These are phyloP conservation scores for Oryza coarctata DNA, from an alignment of 176 grass and related monocot genomes.

Conservation along the genomic window DNA sequence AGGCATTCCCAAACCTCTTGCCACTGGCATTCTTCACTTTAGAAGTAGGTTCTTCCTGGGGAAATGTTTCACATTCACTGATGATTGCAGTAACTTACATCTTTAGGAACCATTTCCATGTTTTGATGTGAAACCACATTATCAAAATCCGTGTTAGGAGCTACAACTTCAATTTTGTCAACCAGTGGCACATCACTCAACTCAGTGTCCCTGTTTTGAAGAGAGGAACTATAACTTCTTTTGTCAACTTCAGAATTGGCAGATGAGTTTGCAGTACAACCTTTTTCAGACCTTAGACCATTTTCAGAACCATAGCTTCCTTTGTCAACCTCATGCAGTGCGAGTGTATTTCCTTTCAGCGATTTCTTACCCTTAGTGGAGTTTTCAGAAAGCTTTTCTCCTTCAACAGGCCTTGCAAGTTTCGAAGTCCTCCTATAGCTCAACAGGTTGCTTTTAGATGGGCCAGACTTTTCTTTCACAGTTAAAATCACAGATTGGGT, in stretches of 20 bases:
- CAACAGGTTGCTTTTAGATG: conserved; percentile 36
- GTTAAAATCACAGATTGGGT: conserved; percentile 6
- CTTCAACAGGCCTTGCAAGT: conserved; percentile 42
- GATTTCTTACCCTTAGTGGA: conserved; percentile 29
- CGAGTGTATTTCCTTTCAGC: conserved; percentile 1
- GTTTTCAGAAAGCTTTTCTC: conserved; percentile 19
- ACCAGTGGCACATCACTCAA: conserved; percentile 20
- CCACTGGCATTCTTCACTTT: conserved; percentile 30
- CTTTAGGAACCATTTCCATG: conserved; percentile 28
- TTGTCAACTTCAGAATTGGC: conserved; percentile 31
- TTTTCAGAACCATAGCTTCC: too few species aligned
- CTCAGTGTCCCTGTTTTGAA: conserved; percentile 28
- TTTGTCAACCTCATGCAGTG: not conserved
- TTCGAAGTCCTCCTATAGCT: conserved; percentile 48
- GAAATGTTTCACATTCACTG: not conserved
- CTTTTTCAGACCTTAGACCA: not conserved
- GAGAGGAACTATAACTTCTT: conserved; percentile 17
- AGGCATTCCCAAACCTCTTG: conserved; percentile 28
- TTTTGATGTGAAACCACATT: conserved; percentile 44
- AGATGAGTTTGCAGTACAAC: conserved; percentile 1
- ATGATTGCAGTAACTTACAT: conserved; percentile 1
- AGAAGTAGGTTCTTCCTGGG: conserved; percentile 9
- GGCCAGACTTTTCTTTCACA: conserved; percentile 24
- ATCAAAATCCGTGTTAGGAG: conserved; percentile 5
- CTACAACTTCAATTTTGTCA: conserved; percentile 21